These are phyloP conservation scores for Sphaerulina vaccinii DNA, from an alignment of 2,329 filamentous ascomycete species.

Conservation along the genomic window DNA sequence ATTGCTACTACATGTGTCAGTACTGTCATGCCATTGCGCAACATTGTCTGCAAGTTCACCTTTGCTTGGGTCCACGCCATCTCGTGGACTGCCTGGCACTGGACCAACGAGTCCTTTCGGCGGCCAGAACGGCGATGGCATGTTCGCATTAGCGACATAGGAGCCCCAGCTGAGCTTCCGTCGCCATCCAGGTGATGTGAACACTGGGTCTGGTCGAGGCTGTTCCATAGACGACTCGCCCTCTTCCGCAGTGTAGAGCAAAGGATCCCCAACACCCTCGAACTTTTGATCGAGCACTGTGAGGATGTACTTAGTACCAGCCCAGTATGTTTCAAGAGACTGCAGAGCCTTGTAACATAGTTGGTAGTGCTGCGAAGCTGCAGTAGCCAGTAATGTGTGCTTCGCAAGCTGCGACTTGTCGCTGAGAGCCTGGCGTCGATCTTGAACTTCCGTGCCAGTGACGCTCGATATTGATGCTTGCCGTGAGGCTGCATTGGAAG, in stretches of 20 bases:
- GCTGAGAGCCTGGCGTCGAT: slow-evolving; percentile 12
- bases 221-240: slow-evolving; percentile 68
- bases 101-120: slow-evolving; percentile 20
- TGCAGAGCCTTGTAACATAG: slow-evolving; percentile 80
- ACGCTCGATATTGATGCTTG: slow-evolving; percentile 19
- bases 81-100: slow-evolving; percentile 47
- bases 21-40: slow-evolving; percentile 14
- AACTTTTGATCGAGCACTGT: slow-evolving; percentile 84
- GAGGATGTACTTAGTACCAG: slow-evolving; percentile 80
- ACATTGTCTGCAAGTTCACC: slow-evolving; percentile 40
- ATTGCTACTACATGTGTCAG: slow-evolving; percentile 47
- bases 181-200: slow-evolving; percentile 54
- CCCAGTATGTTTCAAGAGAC: slow-evolving; percentile 81
- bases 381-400: slow-evolving; percentile 74
- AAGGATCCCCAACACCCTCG: slow-evolving; percentile 77
- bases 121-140: slow-evolving; percentile 26
- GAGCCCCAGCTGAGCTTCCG: slow-evolving; percentile 47
- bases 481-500: slow-evolving; percentile 14
- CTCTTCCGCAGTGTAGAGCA: slow-evolving; percentile 67
- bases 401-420: slow-evolving; percentile 52
- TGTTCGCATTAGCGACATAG: slow-evolving; percentile 33
- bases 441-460: slow-evolving; percentile 12
- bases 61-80: slow-evolving; percentile 50
- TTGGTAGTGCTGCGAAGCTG: slow-evolving; percentile 83
- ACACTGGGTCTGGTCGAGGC: slow-evolving; percentile 48